Base-by-base conservation (phyloP, 257 asterid species). In the Cinchona pubescens region DNA sequence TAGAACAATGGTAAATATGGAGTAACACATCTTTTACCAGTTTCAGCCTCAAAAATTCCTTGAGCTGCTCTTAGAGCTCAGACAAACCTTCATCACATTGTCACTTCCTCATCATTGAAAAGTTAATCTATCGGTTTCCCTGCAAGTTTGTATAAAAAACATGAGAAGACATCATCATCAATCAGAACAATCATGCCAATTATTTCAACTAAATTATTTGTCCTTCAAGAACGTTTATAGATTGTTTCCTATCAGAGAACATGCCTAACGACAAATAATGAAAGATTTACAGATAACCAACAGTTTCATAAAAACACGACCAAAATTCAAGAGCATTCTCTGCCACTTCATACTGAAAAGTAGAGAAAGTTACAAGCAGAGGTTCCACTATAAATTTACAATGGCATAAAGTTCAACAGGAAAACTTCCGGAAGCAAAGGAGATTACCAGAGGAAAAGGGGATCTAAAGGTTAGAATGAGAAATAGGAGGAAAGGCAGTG, bases 51-150 rank as follows among this genome's bases (percentile, higher is more conserved):
- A 10, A 19, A 58, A 58, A 13, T 25, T 48, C 49, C 27, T 29
- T 27, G 2, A 55, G 30, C 58, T 7, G 34, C n/a, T 79, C 34
- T 34, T 16, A 14, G 34, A 75, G 59, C 56, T 45, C 12, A 12
- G 58, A 53, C 65, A 9, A 32, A 12, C 18, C 49, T 25, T 35
- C 29, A 19, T 38, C 62, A 49, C 35, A 4, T 8, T 15, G 23
- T 42, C 40, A 40, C 69, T 74, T 53, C 37, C 29, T 25, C 62
- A 38, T 51, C 37, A 12, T 53, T 69, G 73, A 27, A n/a, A 8
- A 19, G 45, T 46, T n/a, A 23, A 71, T 34, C 73, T 65, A 75
- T 53, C 80, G 60, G 68, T 32, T 75, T 30, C 15, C 74, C 83
- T 75, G 56, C 32, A 30, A n/a, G 61, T n/a, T n/a, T n/a, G n/a